phyloP scores from a whole-genome alignment of 768 basidiomycete species.

The Tulasnella sp. region DNA sequence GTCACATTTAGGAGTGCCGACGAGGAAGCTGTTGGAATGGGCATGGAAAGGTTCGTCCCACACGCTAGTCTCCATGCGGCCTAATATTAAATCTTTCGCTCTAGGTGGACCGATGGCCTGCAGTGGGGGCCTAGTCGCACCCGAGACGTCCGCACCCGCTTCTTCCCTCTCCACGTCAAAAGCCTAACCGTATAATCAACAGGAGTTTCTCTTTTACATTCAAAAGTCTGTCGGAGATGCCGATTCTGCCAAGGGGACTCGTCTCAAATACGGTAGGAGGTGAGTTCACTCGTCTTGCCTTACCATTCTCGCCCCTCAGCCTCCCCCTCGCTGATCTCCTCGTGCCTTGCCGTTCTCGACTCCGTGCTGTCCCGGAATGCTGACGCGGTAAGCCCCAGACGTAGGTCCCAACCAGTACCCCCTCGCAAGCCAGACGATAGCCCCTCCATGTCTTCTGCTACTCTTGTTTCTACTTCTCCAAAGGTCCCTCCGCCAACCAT shows the following conservation, averaged over 20 bases:
- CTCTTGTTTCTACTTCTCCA: neutral
- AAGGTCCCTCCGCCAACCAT: neutral
- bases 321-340: neutral
- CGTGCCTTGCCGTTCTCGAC: neutral
- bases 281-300: constrained; percentile 5
- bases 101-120: constrained; percentile 15
- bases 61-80: too few relatives aligned
- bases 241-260: constrained; percentile 2
- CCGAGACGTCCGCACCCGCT: constrained; percentile 8
- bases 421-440: neutral
- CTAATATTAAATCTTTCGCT: neutral
- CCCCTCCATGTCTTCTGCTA: neutral
- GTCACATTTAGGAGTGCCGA: constrained; percentile 13
- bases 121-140: constrained; percentile 14
- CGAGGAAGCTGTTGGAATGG: constrained; percentile 16
- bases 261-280: constrained; percentile 11
- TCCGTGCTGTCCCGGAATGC: neutral
- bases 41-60: constrained; percentile 10
- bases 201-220: constrained; percentile 15
- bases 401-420: constrained; percentile 13
- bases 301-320: neutral
- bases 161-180: neutral
- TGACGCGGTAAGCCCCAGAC: constrained; percentile 13
- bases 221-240: constrained; percentile 7
- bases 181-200: neutral